Percentiles rank a stretch among this genome's conserved stretches.
Evolutionary conservation across 2,329 filamentous ascomycete species (phyloP).

Genomic region (Botrytis galanthina): DNA sequence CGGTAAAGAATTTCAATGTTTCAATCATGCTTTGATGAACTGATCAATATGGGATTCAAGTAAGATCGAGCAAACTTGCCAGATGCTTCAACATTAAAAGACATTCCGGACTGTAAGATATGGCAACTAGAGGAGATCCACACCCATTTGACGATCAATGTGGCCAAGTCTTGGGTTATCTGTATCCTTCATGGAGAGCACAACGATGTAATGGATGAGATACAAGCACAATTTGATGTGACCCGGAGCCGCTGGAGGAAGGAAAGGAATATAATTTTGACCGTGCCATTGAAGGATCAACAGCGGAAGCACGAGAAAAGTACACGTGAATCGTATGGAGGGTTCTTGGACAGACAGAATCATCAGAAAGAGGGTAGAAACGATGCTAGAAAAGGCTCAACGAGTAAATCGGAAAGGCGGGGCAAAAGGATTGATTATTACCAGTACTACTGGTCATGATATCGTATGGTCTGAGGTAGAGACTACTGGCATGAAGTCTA

Average conservation of each 20-base stretch:
- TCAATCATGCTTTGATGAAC: too few species aligned
- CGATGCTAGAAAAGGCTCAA: background rate
- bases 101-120: background rate
- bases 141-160: background rate
- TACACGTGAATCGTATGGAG: background rate
- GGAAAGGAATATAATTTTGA: background rate
- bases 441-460: background rate
- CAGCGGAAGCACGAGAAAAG: background rate
- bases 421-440: background rate
- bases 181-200: background rate
- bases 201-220: background rate
- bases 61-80: background rate
- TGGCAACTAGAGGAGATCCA: background rate
- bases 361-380: accelerated
- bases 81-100: background rate
- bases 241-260: background rate
- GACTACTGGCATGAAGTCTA: background rate
- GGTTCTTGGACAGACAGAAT: background rate
- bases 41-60: background rate
- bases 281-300: background rate
- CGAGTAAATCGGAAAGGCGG: background rate
- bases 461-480: too few species aligned
- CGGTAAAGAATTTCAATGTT: background rate
- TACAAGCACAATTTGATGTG: background rate
- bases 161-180: background rate